These are phyloP conservation scores for Yarrowia galli DNA, from an alignment of 1,139 yeast genomes.

Conservation along the genomic window DNA sequence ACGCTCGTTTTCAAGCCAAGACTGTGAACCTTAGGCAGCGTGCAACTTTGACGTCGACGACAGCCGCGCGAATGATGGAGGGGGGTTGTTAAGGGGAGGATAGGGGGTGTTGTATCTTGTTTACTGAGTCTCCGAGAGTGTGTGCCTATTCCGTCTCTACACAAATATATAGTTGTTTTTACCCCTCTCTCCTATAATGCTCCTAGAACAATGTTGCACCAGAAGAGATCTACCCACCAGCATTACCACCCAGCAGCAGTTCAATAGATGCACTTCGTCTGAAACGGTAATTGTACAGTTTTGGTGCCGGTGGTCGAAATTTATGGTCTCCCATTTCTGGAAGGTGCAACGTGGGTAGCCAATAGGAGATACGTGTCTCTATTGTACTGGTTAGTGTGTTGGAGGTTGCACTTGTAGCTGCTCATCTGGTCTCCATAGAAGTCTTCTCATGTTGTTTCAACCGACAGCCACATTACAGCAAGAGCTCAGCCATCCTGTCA, in stretches of 20 bases:
- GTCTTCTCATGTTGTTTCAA: too few relatives aligned
- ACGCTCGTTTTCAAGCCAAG: constrained; percentile 26
- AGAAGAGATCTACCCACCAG: not conserved
- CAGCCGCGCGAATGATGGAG: constrained; percentile 19
- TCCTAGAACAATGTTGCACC: not conserved
- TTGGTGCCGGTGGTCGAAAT: not conserved
- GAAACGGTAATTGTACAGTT: constrained; percentile 8
- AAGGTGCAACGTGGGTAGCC: constrained; percentile 1
- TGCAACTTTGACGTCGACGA: constrained; percentile 26
- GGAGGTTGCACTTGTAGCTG: too few relatives aligned
- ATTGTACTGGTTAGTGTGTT: not conserved
- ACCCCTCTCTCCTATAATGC: not conserved
- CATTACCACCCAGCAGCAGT: not conserved
- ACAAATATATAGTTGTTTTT: not conserved
- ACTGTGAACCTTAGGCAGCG: constrained; percentile 23
- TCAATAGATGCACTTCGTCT: not conserved
- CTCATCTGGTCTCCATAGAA: too few relatives aligned
- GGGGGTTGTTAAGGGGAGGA: not conserved
- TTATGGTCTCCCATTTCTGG: not conserved
- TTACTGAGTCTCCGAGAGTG: not conserved
- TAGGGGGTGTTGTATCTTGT: not conserved
- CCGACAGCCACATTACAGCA: too few relatives aligned
- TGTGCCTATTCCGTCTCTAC: not conserved
- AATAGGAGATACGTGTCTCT: not conserved
- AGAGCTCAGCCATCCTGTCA: too few relatives aligned